These are phyloP conservation scores for Raddia distichophylla DNA, from an alignment of 176 grass and related monocot genomes.

Conservation along the genomic window DNA sequence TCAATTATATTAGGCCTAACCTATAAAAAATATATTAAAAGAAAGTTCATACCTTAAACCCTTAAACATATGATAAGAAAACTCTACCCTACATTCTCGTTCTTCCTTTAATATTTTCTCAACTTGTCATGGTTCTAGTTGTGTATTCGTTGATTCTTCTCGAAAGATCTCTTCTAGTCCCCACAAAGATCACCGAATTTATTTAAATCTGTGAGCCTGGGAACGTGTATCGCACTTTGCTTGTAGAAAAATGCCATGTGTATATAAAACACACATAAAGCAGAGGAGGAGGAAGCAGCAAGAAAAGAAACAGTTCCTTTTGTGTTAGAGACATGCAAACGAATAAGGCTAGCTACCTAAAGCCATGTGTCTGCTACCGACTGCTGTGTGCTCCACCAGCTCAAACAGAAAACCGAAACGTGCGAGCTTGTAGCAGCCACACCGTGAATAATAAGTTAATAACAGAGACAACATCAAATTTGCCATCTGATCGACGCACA, in stretches of 20 bases:
- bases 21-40: too few species aligned
- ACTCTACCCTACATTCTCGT: not conserved
- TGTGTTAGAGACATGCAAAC: not conserved
- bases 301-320: not conserved
- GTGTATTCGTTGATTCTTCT: not conserved
- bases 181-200: not conserved
- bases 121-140: not conserved
- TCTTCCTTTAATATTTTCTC: not conserved
- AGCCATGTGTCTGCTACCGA: not conserved
- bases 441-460: not conserved
- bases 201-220: not conserved
- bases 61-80: not conserved
- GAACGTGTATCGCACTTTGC: conserved; percentile 15
- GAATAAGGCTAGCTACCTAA: not conserved
- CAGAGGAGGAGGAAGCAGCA: not conserved
- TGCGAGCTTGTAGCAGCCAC: conserved; percentile 27
- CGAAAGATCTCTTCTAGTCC: not conserved
- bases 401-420: conserved; percentile 40
- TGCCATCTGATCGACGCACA: not conserved
- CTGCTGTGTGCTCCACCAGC: conserved; percentile 24
- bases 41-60: too few species aligned
- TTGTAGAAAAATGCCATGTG: not conserved
- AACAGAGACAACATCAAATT: not conserved
- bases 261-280: not conserved
- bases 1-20: too few species aligned